Evolutionary conservation across 345 rosid species (phyloP).

Genomic region (Mangifera indica): DNA sequence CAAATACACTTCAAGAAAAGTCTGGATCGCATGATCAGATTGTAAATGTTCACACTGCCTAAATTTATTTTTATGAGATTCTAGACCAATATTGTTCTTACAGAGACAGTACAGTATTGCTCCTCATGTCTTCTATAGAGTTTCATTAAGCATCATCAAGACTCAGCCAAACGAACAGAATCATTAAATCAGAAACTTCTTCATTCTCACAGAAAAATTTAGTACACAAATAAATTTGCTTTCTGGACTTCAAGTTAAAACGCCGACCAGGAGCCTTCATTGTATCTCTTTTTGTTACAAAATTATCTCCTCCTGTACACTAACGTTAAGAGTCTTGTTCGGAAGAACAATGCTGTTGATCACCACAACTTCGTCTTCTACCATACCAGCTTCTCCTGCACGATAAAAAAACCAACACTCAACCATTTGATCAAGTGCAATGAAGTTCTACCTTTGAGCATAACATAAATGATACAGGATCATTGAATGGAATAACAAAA

Average conservation of each 20-base stretch:
- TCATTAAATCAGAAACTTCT: background rate
- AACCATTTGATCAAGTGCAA: background rate
- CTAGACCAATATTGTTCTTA: too few species aligned
- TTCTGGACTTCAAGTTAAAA: background rate
- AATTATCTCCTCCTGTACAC: slow-evolving; percentile 77
- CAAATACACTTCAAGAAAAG: too few species aligned
- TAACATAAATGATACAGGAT: background rate
- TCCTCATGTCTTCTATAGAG: too few species aligned
- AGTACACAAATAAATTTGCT: background rate
- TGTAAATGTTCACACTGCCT: too few species aligned
- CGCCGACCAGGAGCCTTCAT: background rate
- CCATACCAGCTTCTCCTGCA: slow-evolving; percentile 82
- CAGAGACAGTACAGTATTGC: too few species aligned
- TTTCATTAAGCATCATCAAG: too few species aligned
- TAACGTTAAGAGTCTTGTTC: slow-evolving; percentile 54
- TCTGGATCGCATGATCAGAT: too few species aligned
- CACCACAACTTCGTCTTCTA: slow-evolving; percentile 76
- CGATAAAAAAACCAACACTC: background rate
- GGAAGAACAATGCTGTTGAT: slow-evolving; percentile 81
- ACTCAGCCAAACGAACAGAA: background rate
- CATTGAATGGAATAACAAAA: background rate
- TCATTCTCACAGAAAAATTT: background rate
- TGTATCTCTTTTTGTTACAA: slow-evolving; percentile 28
- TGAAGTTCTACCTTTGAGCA: background rate
- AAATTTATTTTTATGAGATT: too few species aligned